Conservation (phyloP, 192 early-diverging fungal species). For the Mortierella hygrophila region DNA sequence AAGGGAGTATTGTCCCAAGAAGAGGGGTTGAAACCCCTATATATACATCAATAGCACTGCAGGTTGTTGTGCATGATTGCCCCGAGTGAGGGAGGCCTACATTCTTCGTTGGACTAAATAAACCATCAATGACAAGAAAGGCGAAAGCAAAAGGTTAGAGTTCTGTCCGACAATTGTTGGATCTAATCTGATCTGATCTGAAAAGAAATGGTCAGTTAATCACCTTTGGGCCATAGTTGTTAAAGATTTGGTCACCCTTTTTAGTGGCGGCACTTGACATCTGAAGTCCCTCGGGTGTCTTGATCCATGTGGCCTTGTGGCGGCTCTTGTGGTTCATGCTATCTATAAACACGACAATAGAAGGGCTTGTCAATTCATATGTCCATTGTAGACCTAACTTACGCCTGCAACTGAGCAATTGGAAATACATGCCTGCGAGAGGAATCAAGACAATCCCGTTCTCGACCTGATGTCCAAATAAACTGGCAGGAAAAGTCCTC, state of each 20-base stretch:
- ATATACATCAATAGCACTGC: not conserved
- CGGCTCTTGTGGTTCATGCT: conserved; percentile 73
- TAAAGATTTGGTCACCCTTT: conserved; percentile 67
- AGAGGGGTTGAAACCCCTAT: not conserved
- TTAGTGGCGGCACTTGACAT: conserved; percentile 33
- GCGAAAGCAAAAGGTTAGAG: not conserved
- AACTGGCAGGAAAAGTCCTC: conserved; percentile 68
- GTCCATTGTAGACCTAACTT: not conserved
- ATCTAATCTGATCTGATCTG: not conserved
- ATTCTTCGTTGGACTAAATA: conserved; percentile 74
- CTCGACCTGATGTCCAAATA: conserved; percentile 59
- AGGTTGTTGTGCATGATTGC: not conserved
- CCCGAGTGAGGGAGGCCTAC: conserved; percentile 34
- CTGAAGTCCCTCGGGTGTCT: conserved; percentile 43
- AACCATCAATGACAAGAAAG: conserved; percentile 1
- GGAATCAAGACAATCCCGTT: conserved; percentile 67
- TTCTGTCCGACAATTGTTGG: not conserved
- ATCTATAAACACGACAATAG: conserved; percentile 40
- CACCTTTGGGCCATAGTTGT: conserved; percentile 81
- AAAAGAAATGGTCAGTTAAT: not conserved
- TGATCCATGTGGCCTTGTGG: conserved; percentile 68
- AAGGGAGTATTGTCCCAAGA: not conserved
- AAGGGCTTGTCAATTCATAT: not conserved
- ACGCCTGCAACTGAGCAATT: no score
- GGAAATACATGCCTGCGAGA: conserved; percentile 48